Percentiles rank a stretch among this genome's conserved stretches.
Evolutionary conservation across 2,329 filamentous ascomycete species (phyloP).

Genomic region (Parastagonospora avenae): DNA sequence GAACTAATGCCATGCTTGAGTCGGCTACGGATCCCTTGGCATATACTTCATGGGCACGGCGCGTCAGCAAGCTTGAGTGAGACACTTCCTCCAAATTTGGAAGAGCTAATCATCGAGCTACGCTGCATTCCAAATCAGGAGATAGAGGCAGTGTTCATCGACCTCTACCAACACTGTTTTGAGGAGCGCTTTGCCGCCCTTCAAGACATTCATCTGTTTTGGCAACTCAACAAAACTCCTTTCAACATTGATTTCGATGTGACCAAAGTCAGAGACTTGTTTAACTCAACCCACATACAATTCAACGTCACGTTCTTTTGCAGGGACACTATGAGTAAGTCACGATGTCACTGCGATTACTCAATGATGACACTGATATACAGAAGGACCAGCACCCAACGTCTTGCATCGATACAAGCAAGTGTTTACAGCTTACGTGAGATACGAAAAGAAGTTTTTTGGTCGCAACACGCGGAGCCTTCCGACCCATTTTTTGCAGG

Average conservation of each 20-base stretch:
- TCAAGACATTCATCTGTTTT: background rate
- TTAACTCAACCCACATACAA: background rate
- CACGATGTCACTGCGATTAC: background rate
- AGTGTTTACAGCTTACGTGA: background rate
- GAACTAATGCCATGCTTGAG: background rate
- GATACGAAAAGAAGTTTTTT: background rate
- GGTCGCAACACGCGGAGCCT: background rate
- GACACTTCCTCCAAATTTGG: background rate
- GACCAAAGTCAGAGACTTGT: background rate
- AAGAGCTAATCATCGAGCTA: background rate
- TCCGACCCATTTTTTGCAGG: background rate
- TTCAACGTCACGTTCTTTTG: background rate
- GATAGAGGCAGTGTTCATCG: background rate
- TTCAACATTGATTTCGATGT: background rate
- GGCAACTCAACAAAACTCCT: background rate
- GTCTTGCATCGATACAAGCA: background rate
- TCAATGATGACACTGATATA: background rate
- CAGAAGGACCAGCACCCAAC: background rate
- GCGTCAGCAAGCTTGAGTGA: background rate
- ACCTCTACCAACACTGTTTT: background rate
- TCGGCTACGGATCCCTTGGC: background rate
- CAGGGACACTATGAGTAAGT: background rate
- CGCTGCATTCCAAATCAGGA: background rate
- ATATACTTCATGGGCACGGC: background rate
- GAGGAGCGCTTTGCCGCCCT: background rate